Evolutionary conservation across 2,329 filamentous ascomycete genomes (phyloP).

Genomic region (Sporothrix protearum): DNA sequence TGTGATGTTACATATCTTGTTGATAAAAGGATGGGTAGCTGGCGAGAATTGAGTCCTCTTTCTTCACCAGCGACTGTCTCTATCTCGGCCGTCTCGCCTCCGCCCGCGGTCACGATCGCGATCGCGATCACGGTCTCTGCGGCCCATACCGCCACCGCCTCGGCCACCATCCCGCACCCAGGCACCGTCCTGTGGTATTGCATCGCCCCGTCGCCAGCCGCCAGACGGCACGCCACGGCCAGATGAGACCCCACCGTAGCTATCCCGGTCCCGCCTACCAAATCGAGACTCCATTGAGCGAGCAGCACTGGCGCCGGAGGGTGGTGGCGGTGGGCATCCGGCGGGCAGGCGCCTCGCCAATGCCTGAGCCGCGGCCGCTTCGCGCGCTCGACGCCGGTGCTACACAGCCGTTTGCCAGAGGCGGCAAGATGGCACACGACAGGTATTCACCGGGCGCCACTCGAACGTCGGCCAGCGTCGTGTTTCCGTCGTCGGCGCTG

Average conservation of each 20-base stretch:
- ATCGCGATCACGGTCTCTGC: not conserved
- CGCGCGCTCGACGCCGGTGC: conserved; percentile 57
- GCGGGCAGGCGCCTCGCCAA: conserved; percentile 36
- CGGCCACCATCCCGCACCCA: conserved; percentile 43
- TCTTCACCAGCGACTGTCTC: not conserved
- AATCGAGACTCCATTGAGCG: conserved; percentile 21
- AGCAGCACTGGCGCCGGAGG: conserved; percentile 30
- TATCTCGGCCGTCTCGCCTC: not conserved
- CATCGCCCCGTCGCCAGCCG: conserved; percentile 66
- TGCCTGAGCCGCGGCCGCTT: conserved; percentile 42
- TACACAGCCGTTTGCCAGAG: conserved; percentile 63
- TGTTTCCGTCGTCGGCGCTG: conserved; percentile 57
- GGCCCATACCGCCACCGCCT: conserved; percentile 15
- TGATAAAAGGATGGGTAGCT: not conserved
- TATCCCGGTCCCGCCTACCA: not conserved
- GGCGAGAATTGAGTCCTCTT: not conserved
- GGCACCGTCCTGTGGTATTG: conserved; percentile 51
- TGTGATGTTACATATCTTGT: not conserved
- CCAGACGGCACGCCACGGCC: conserved; percentile 46
- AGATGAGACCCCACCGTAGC: not conserved
- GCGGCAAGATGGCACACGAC: conserved; percentile 75
- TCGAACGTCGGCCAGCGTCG: conserved; percentile 69
- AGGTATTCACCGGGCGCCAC: conserved; percentile 91
- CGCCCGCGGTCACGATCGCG: not conserved
- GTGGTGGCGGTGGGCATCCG: conserved; percentile 13